Base-by-base conservation (phyloP, 139 green algal species). In the Tetradesmus lagerheimii region DNA sequence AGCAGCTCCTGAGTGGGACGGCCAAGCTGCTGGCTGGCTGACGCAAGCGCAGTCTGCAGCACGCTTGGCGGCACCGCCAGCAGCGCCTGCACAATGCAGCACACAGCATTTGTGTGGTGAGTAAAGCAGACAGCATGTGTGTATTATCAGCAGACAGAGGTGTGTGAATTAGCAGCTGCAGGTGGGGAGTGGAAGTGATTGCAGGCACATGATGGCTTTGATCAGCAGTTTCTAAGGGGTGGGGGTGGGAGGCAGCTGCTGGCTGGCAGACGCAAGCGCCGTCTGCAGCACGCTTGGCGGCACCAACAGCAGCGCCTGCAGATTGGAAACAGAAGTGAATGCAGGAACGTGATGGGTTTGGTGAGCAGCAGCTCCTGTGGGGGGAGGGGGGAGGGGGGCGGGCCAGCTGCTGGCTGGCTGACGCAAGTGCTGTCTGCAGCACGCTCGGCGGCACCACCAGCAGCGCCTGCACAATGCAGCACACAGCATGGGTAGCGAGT, bases 51-150 rank as follows among this genome's bases (percentile, higher is more conserved):
- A 11, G 66, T 43, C 25, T 82, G 86, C 27, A 94, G 38, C 50
- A 83, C 89, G n/a, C 76, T 88, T 0, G 92, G 67, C 6, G 92
- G 75, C 25, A 92, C 47, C 23, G 79, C 82, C 78, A 92, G 53
- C 86, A 92, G 66, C 57, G 87, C 90, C 29, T 90, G 90, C 74
- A 34, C n/a, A n/a, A n/a, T n/a, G n/a, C n/a, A n/a, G n/a, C n/a
- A n/a, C n/a, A n/a, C n/a, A n/a, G n/a, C n/a, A n/a, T n/a, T n/a
- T n/a, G n/a, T n/a, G n/a, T n/a, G n/a, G n/a, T n/a, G n/a, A n/a
- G n/a, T n/a, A 45, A 76, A 27, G 66, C 66, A 35, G 66, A 76
- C 66, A 76, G 23, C 62, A 57, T 57, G 45, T 57, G 14, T 57
- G 45, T 57, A 18, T 64, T 20, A 25, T 64, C 11, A 50, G 43